These are phyloP conservation scores for Decorospora gaudefroyi DNA, from an alignment of 2,329 filamentous ascomycete genomes.

Conservation along the genomic window DNA sequence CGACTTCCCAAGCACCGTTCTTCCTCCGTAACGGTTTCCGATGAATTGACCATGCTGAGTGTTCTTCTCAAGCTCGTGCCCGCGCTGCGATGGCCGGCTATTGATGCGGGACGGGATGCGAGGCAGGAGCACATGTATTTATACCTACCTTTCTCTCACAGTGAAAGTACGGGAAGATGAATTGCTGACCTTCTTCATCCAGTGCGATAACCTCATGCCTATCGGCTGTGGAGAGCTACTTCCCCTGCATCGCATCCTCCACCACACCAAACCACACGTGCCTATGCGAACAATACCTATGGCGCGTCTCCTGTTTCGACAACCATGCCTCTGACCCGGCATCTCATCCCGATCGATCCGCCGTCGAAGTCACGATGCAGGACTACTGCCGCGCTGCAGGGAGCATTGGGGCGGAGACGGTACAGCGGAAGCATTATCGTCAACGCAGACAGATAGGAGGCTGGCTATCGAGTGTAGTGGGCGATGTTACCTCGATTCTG, in stretches of 20 bases:
- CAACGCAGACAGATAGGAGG: constrained; percentile 15
- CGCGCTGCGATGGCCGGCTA: constrained; percentile 6
- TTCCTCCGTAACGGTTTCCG: constrained; percentile 2
- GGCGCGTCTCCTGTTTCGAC: constrained; percentile 20
- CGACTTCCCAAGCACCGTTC: no score
- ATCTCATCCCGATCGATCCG: constrained; percentile 4
- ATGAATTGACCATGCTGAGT: constrained; percentile 10
- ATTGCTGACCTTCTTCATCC: neutral
- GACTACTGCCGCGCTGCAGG: constrained; percentile 15
- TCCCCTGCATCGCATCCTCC: constrained; percentile 6
- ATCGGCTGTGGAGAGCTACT: constrained; percentile 10
- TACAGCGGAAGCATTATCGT: constrained; percentile 8
- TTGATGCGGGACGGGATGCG: neutral
- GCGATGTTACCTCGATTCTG: constrained; percentile 14
- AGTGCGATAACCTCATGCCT: constrained; percentile 13
- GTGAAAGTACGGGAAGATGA: neutral
- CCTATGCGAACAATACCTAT: constrained; percentile 21
- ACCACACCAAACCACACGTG: constrained; percentile 7
- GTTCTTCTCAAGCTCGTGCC: constrained; percentile 7
- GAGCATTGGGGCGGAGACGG: constrained; percentile 2
- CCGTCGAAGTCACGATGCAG: neutral
- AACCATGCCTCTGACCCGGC: constrained; percentile 10
- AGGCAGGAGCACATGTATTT: constrained; percentile 9
- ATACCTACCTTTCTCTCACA: neutral
- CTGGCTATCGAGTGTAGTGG: constrained; percentile 16